Base-by-base conservation (phyloP, 2,329 filamentous ascomycete species). In the Alternaria consortialis region DNA sequence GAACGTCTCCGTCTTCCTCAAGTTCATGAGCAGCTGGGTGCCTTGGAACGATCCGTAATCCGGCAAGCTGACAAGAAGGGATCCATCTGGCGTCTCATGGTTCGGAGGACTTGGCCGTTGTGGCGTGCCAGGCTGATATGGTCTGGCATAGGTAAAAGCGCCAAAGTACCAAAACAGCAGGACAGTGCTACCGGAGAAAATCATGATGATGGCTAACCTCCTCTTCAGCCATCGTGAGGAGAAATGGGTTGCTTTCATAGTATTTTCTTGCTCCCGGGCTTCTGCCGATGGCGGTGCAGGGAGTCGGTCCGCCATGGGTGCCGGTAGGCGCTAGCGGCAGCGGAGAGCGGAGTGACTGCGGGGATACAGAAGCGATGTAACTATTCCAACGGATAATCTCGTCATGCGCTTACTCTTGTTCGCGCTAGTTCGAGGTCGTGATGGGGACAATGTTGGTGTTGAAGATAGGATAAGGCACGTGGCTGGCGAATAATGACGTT, bases 31-130 rank as follows among this genome's bases (percentile, higher is more conserved):
- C 39, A 82, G 56, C 17, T 75, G 70, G 5, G 74, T 80, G 6
- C 81, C 81, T 13, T 72, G 65, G 62, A 83, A 83, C 1, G 64
- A 73, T 43, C 80, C 81, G 63, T 82, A 83, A 3, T 71, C 79
- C 17, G 79, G 74, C 7, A 83, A 72, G 4, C 48, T 70, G 25
- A 76, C 68, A 20, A 75, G n/a, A 2, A 73, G 64, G 15, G 71
- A 65, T 7, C 56, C 61, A 39, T 70, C 55, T 25, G 62, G 55
- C 48, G 53, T 57, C 39, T 57, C 53, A 39, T 58, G 50, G 20
- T 20, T 50, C 15, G 62, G 62, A 29, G 43, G 40, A 7, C 37
- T 29, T 23, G 62, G 66, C 25, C 40, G 50, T 58, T 63, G 64
- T 25, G 56, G 58, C 20, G 56, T 42, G 17, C 48, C 56, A 31